These are phyloP conservation scores for Lepidium africanum DNA, from an alignment of 345 rosid genomes.

Conservation along the genomic window DNA sequence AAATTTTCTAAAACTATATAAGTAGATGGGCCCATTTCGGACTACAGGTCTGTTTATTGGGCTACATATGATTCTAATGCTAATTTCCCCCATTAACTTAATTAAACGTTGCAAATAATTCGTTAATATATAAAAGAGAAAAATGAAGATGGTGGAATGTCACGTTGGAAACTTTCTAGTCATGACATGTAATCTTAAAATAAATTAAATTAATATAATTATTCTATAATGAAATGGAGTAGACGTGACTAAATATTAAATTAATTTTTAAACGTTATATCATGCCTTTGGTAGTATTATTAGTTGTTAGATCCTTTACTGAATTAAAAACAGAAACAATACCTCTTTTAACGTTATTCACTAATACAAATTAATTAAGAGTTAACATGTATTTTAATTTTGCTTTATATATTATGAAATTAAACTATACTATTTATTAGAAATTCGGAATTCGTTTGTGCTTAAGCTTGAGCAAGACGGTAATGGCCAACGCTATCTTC, in stretches of 20 bases:
- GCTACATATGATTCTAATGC: background rate
- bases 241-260: constrained; percentile 11
- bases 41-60: background rate
- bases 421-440: background rate
- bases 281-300: background rate
- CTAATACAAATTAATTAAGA: no score
- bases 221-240: background rate
- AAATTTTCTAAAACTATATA: background rate
- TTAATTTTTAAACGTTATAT: background rate
- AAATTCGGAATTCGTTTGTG: constrained; percentile 4
- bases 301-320: background rate
- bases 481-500: constrained; percentile 1
- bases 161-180: background rate
- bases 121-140: background rate
- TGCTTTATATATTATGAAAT: no score
- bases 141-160: constrained; percentile 17
- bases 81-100: background rate
- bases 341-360: background rate
- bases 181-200: background rate
- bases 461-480: constrained; percentile 29
- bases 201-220: background rate
- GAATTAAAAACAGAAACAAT: background rate
- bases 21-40: background rate
- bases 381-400: no score
- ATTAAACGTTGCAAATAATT: background rate